Evolutionary conservation across 805 yeast genomes (phyloP).

Genomic region (Candida dajiaensis): DNA sequence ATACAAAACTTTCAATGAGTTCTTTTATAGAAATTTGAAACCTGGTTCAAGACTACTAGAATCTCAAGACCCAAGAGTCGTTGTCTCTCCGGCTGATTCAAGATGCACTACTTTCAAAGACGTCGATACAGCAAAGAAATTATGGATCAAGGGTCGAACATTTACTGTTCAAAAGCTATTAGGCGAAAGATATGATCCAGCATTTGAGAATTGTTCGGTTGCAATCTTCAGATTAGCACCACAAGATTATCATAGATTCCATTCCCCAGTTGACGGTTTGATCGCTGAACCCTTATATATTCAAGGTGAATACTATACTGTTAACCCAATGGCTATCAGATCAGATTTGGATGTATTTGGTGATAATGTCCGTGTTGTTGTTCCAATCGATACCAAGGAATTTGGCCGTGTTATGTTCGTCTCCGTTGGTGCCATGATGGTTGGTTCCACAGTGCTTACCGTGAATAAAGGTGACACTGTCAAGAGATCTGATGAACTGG

Average conservation of each 20-base stretch:
- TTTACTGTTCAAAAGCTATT: slow-evolving; percentile 65
- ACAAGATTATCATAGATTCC: slow-evolving; percentile 94
- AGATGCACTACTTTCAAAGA: slow-evolving; percentile 66
- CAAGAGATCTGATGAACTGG: slow-evolving; percentile 74
- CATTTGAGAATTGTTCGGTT: slow-evolving; percentile 43
- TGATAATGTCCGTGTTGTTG: slow-evolving; percentile 74
- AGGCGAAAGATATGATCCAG: slow-evolving; percentile 33
- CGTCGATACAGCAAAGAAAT: slow-evolving; percentile 52
- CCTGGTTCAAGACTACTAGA: slow-evolving; percentile 70
- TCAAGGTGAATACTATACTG: slow-evolving; percentile 91
- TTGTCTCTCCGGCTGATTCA: slow-evolving; percentile 68
- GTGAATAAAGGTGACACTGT: slow-evolving; percentile 54
- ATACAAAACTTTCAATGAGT: slow-evolving; percentile 77
- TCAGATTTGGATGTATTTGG: slow-evolving; percentile 88
- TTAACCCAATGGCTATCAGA: slow-evolving; percentile 94
- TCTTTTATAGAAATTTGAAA: slow-evolving; percentile 74
- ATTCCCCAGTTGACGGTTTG: slow-evolving; percentile 74
- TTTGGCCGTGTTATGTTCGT: slow-evolving; percentile 77
- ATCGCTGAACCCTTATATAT: slow-evolving; percentile 63
- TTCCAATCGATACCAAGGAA: slow-evolving; percentile 69
- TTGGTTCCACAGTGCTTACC: slow-evolving; percentile 79
- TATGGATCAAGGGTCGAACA: slow-evolving; percentile 87
- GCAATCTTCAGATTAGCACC: slow-evolving; percentile 90
- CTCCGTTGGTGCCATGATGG: slow-evolving; percentile 98
- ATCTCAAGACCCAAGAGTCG: slow-evolving; percentile 21